phyloP scores from a whole-genome alignment of 2,329 filamentous ascomycete species.

The Ophiosphaerella herpotricha region DNA sequence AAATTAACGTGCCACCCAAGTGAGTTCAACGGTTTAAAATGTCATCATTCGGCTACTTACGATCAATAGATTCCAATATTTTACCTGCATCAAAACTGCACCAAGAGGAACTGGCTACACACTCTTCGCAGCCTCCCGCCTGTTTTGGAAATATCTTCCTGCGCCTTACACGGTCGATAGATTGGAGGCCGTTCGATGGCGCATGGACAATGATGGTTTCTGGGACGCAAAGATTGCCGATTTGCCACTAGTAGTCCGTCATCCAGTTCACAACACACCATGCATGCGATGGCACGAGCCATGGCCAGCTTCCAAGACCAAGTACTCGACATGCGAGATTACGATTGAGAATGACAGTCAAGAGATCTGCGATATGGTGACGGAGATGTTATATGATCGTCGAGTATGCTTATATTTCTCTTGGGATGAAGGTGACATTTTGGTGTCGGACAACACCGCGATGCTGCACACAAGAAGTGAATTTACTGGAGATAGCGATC shows the following conservation, averaged over 20 bases:
- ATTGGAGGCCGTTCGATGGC: too few species aligned
- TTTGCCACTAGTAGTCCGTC: too few species aligned
- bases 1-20: slow-evolving; percentile 45
- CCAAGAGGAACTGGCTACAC: too few species aligned
- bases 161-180: too few species aligned
- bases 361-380: slow-evolving; percentile 46
- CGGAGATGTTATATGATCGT: slow-evolving; percentile 55
- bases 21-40: slow-evolving; percentile 54
- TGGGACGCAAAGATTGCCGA: too few species aligned
- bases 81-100: too few species aligned
- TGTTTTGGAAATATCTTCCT: too few species aligned
- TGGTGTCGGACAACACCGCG: slow-evolving; percentile 59
- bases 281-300: slow-evolving; percentile 62
- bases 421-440: slow-evolving; percentile 61
- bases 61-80: too few species aligned
- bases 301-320: slow-evolving; percentile 58
- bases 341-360: slow-evolving; percentile 50
- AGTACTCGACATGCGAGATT: slow-evolving; percentile 54
- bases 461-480: slow-evolving; percentile 58
- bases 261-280: slow-evolving; percentile 51
- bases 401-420: slow-evolving; percentile 56
- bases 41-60: too few species aligned
- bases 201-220: too few species aligned
- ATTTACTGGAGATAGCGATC: slow-evolving; percentile 50
- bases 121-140: too few species aligned